Base-by-base conservation (phyloP, 208 protist species). In the Acanthamoeba triangularis region DNA sequence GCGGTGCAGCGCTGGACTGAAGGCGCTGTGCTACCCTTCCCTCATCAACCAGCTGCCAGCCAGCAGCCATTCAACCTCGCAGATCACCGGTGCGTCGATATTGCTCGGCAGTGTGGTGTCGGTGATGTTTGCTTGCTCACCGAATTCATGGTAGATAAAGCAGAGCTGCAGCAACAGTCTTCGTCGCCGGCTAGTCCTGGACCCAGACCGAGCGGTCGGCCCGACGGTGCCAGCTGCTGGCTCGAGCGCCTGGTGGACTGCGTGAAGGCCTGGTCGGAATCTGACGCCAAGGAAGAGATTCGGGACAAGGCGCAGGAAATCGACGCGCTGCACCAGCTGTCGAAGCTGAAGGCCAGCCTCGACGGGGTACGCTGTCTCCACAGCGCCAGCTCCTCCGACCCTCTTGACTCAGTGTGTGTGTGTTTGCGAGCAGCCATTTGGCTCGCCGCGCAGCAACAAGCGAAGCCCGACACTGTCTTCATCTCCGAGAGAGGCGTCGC, bases 301-400 rank as follows among this genome's bases (percentile, higher is more conserved):
- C 25, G 80, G 20, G 49, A 63, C 28, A 56, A 28, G 49, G 30
- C 13, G 13, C 44, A 88, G 80, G 80, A 56, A 13, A 88, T 88
- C 14, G 80, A 88, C n/a, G 47, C 80, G 4, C 80, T 88, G 18
- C 80, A 88, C 30, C 80, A 88, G 52, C 1, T 88, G 20, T 54
- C 80, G 0, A 88, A 88, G 80, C 80, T 88, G 20, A 88, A 88
- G 52, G 7, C 44, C 5, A 63, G 44, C 35, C 80, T 88, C n/a
- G 80, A 88, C 30, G 23, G 47, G 76, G 76, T 85, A 52, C 74
- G 41, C 35, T 49, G 1, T 28, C n/a, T n/a, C 14, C 41, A 52
- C 25, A 37, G n/a, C 23, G 35, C 30, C 30, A 11, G 2, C 11
- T 23, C 63, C 25, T 72, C 4, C 63, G 25, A 13, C 63, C 16